Percentiles rank a stretch among this genome's conserved stretches.
Evolutionary conservation across 768 basidiomycete genomes (phyloP).

Genomic region (Lactarius trivialis): DNA sequence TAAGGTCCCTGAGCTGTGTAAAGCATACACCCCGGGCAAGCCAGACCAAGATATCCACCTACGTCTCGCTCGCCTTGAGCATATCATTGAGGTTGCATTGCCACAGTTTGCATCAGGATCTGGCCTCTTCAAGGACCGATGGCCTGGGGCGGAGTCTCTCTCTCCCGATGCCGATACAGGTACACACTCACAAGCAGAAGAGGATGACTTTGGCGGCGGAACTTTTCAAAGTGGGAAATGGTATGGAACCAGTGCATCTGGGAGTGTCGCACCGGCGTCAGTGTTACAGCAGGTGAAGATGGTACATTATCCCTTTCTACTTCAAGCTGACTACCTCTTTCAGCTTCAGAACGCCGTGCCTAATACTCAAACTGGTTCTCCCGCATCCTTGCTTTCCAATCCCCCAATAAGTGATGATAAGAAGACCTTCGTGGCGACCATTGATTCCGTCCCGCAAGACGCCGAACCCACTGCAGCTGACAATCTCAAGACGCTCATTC

Average conservation of each 20-base stretch:
- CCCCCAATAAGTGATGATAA: conserved; percentile 25
- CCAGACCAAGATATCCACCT: conserved; percentile 74
- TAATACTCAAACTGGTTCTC: conserved; percentile 26
- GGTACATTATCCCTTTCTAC: background rate
- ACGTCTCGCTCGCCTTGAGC: conserved; percentile 69
- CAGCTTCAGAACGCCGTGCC: conserved; percentile 52
- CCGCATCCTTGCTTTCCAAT: conserved; percentile 8
- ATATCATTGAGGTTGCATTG: conserved; percentile 72
- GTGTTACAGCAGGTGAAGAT: conserved; percentile 67
- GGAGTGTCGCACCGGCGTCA: conserved; percentile 73
- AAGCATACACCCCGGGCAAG: conserved; percentile 84
- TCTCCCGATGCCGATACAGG: conserved; percentile 58
- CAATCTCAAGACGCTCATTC: conserved; percentile 77
- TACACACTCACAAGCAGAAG: conserved; percentile 63
- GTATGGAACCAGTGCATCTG: conserved; percentile 79
- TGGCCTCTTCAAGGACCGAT: conserved; percentile 27
- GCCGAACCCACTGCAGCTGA: conserved; percentile 57
- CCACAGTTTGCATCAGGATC: conserved; percentile 61
- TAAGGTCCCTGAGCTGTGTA: conserved; percentile 83
- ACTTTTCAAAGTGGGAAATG: conserved; percentile 80
- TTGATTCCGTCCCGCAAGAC: conserved; percentile 39
- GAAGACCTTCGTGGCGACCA: conserved; percentile 28
- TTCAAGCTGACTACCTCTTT: conserved; percentile 2
- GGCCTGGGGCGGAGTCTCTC: conserved; percentile 35
- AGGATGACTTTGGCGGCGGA: conserved; percentile 69